phyloP scores from a whole-genome alignment of 768 basidiomycete genomes.

The Macrocybe gigantea region DNA sequence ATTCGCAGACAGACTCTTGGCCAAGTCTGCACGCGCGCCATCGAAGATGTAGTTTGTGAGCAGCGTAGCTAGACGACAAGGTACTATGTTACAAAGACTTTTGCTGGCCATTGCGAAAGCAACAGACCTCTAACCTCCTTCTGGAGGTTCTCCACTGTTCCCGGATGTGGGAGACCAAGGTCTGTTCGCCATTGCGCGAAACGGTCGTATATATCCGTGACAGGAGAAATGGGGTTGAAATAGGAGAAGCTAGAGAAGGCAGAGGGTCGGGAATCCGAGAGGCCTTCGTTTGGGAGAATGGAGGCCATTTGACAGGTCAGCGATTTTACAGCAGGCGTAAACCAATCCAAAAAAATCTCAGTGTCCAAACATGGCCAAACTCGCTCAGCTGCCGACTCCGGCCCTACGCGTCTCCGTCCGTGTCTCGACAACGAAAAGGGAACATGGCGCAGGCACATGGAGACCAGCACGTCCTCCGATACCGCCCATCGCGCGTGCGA shows the following conservation, averaged over 20 bases:
- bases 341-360: no score
- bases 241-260: slow-evolving; percentile 27
- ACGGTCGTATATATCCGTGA: slow-evolving; percentile 62
- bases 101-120: not conserved
- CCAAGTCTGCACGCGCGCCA: slow-evolving; percentile 93
- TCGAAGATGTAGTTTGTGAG: slow-evolving; percentile 95
- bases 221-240: slow-evolving; percentile 46
- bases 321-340: no score
- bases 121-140: slow-evolving; percentile 86
- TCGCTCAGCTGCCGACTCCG: no score
- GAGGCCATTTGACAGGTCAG: slow-evolving; percentile 41
- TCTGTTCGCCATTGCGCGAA: slow-evolving; percentile 79
- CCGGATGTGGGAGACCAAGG: slow-evolving; percentile 85
- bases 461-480: no score
- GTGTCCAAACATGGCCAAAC: no score
- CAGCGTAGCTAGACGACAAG: slow-evolving; percentile 62
- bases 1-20: slow-evolving; percentile 86
- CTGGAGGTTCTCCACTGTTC: slow-evolving; percentile 85
- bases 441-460: no score
- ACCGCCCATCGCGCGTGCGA: no score
- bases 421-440: no score
- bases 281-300: slow-evolving; percentile 36
- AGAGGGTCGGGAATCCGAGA: slow-evolving; percentile 28
- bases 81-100: slow-evolving; percentile 3
- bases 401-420: no score